Conservation (phyloP, 345 rosid species). For the Luvunga scandens region DNA sequence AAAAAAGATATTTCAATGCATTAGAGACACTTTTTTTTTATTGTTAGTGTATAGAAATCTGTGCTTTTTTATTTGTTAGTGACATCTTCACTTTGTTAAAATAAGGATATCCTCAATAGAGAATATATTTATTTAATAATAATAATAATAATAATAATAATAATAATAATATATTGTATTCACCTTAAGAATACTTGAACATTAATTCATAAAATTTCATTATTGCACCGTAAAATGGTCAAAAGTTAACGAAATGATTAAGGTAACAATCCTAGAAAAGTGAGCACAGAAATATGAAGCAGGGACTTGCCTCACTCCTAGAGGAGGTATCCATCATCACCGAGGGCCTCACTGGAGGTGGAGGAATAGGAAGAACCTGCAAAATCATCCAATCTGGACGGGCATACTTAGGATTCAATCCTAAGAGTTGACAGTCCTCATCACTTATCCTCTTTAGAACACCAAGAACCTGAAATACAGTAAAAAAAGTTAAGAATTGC, state of each 20-base stretch:
- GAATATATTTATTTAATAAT: too few relatives aligned
- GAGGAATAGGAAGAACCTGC: slow-evolving; percentile 96
- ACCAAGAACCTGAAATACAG: slow-evolving; percentile 60
- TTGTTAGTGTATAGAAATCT: too few relatives aligned
- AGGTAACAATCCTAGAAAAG: background rate
- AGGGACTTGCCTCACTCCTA: slow-evolving; percentile 71
- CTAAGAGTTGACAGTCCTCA: slow-evolving; percentile 79
- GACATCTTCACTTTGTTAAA: too few relatives aligned
- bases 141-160: too few relatives aligned
- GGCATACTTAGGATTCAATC: slow-evolving; percentile 92
- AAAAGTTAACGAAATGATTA: background rate
- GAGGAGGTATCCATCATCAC: slow-evolving; percentile 96
- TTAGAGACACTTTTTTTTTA: too few relatives aligned
- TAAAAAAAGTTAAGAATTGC: slow-evolving; percentile 12
- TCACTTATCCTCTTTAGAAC: slow-evolving; percentile 96
- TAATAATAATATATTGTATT: too few relatives aligned
- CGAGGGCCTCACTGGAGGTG: slow-evolving; percentile 99
- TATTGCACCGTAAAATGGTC: background rate
- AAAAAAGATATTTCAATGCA: too few relatives aligned
- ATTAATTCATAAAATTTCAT: background rate
- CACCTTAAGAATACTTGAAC: background rate
- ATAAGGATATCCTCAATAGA: too few relatives aligned
- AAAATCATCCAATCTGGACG: slow-evolving; percentile 99
- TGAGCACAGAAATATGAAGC: background rate
- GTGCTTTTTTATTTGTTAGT: too few relatives aligned